Conservation (phyloP, 306 rosid genomes). For the Ammopiptanthus mongolicus region DNA sequence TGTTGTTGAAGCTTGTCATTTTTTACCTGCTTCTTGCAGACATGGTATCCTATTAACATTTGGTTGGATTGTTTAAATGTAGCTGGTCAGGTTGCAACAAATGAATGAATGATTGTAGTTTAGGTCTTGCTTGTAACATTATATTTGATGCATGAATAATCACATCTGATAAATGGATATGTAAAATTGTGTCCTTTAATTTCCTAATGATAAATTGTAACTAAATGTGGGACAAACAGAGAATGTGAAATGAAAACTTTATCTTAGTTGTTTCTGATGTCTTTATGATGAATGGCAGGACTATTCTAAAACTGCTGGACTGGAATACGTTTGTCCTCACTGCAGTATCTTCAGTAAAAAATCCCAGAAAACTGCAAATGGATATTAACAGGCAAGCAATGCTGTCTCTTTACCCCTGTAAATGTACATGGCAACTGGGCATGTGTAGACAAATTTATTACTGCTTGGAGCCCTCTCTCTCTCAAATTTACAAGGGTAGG, state of each 20-base stretch:
- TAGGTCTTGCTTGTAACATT: background rate
- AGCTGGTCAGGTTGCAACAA: constrained; percentile 6
- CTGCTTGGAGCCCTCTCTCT: constrained; percentile 1
- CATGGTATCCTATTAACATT: background rate
- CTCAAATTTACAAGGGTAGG: constrained; percentile 4
- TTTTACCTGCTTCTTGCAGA: background rate
- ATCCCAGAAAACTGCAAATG: constrained; percentile 69
- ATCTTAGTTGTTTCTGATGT: background rate
- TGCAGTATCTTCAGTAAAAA: constrained; percentile 85
- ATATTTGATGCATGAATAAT: background rate
- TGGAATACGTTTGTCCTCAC: constrained; percentile 91
- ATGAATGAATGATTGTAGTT: constrained; percentile 11
- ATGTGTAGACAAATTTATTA: constrained; percentile 13
- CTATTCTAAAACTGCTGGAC: constrained; percentile 94
- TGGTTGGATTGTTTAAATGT: background rate
- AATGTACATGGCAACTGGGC: constrained; percentile 26
- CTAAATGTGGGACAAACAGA: background rate
- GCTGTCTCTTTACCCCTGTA: background rate
- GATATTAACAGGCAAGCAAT: constrained; percentile 26
- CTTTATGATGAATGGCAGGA: constrained; percentile 46
- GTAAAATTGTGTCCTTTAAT: background rate
- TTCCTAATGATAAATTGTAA: background rate
- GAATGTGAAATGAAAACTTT: background rate
- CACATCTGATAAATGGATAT: background rate
- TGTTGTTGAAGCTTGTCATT: constrained; percentile 34